Evolutionary conservation across 2,329 filamentous ascomycete species (phyloP).

Genomic region (Colletotrichum sp.): DNA sequence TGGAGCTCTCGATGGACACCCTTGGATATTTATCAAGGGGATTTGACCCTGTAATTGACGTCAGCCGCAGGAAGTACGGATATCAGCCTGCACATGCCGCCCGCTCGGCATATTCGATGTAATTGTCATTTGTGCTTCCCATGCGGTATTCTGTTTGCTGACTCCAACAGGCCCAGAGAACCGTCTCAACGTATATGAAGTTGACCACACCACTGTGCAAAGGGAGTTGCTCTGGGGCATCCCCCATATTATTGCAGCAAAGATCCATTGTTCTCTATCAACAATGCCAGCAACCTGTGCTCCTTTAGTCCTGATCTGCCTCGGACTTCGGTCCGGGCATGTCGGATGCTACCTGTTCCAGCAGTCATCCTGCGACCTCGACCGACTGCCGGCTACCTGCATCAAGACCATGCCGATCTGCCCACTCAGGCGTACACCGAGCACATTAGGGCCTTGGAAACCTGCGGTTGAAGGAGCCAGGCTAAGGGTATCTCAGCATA

Average conservation of each 20-base stretch:
- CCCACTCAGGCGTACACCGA: slow-evolving; percentile 8
- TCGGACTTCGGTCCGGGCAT: not conserved
- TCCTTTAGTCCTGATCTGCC: not conserved
- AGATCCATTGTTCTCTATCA: not conserved
- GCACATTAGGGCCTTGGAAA: slow-evolving; percentile 5
- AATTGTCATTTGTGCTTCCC: not conserved
- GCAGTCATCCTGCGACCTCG: slow-evolving; percentile 6
- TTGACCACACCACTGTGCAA: not conserved
- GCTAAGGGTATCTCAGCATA: not conserved
- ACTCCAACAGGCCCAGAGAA: not conserved
- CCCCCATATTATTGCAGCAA: not conserved
- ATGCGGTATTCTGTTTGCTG: not conserved
- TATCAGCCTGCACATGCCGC: not conserved
- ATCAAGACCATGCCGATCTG: slow-evolving; percentile 5
- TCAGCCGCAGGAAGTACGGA: slow-evolving; percentile 4
- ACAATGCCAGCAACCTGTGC: not conserved
- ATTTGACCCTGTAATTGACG: not conserved
- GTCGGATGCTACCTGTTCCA: not conserved
- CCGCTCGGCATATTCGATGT: not conserved
- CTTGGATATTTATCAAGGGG: not conserved
- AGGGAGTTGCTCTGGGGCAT: not conserved
- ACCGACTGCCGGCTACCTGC: slow-evolving; percentile 9
- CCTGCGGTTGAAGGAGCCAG: not conserved
- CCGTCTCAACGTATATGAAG: not conserved
- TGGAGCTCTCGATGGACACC: not conserved